These are phyloP conservation scores for Citrus sp. DNA, from an alignment of 345 rosid species.

Conservation along the genomic window DNA sequence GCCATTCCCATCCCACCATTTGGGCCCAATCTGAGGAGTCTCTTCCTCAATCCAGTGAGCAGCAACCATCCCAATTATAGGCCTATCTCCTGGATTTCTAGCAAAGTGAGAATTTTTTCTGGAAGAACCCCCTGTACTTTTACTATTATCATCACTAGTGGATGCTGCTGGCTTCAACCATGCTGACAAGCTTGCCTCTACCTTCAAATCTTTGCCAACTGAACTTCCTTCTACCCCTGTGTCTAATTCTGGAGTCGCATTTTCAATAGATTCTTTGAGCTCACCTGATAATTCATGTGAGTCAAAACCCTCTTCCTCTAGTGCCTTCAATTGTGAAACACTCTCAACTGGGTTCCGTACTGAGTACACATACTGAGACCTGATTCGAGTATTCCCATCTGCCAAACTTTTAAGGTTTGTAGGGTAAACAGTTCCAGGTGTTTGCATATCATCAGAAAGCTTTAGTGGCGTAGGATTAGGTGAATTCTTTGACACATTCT, in stretches of 20 bases:
- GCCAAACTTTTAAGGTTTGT: conserved; percentile 41
- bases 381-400: conserved; percentile 53
- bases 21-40: conserved; percentile 46
- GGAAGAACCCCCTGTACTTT: conserved; percentile 17
- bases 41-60: conserved; percentile 83
- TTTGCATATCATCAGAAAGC: conserved; percentile 91
- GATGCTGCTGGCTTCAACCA: conserved; percentile 43
- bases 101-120: conserved; percentile 25
- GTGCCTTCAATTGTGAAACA: conserved; percentile 36
- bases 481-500: conserved; percentile 32
- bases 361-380: conserved; percentile 73
- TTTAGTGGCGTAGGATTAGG: conserved; percentile 72
- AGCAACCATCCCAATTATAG: conserved; percentile 88
- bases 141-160: conserved; percentile 15
- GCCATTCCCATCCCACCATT: conserved; percentile 98
- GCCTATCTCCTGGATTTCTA: conserved; percentile 66
- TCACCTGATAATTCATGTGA: conserved; percentile 26
- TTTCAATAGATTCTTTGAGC: conserved; percentile 30
- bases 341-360: conserved; percentile 49
- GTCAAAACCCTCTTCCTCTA: conserved; percentile 27
- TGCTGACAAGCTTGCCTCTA: conserved; percentile 57
- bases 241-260: conserved; percentile 25
- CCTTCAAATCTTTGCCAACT: conserved; percentile 21
- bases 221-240: conserved; percentile 27
- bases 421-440: conserved; percentile 90